Conservation (phyloP, 2,329 filamentous ascomycete genomes). For the Zasmidium angulare region DNA sequence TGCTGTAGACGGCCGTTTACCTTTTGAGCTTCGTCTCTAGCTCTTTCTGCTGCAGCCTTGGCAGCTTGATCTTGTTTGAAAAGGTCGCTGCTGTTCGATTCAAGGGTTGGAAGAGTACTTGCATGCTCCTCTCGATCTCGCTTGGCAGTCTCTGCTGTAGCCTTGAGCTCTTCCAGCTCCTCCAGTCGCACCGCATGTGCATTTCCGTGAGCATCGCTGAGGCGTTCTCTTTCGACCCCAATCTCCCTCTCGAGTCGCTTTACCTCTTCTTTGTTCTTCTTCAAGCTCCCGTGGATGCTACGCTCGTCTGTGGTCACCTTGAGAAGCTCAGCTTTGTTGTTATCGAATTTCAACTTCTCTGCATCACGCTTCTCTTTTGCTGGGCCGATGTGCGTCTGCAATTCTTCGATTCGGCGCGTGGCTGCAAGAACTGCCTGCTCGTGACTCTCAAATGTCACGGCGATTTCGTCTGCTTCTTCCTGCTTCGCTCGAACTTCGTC, state of each 20-base stretch:
- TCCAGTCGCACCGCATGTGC: constrained; percentile 58
- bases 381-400: constrained; percentile 40
- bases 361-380: constrained; percentile 49
- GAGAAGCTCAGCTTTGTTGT: constrained; percentile 26
- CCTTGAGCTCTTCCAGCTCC: constrained; percentile 31
- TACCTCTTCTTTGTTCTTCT: constrained; percentile 49
- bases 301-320: constrained; percentile 58
- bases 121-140: constrained; percentile 43
- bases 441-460: constrained; percentile 45
- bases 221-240: constrained; percentile 57
- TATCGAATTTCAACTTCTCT: constrained; percentile 54
- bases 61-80: constrained; percentile 36
- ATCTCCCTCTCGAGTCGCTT: constrained; percentile 48
- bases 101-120: constrained; percentile 35
- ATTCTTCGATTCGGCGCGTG: constrained; percentile 34
- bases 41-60: constrained; percentile 30
- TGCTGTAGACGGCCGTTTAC: constrained; percentile 53
- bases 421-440: constrained; percentile 42
- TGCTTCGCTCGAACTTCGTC: constrained; percentile 21
- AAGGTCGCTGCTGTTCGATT: constrained; percentile 33
- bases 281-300: constrained; percentile 61
- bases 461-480: constrained; percentile 44
- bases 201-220: constrained; percentile 66
- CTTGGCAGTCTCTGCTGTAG: constrained; percentile 10
- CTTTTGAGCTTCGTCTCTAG: constrained; percentile 32